Base-by-base conservation (phyloP, 2,329 filamentous ascomycete genomes). In the Neofusicoccum ribis region DNA sequence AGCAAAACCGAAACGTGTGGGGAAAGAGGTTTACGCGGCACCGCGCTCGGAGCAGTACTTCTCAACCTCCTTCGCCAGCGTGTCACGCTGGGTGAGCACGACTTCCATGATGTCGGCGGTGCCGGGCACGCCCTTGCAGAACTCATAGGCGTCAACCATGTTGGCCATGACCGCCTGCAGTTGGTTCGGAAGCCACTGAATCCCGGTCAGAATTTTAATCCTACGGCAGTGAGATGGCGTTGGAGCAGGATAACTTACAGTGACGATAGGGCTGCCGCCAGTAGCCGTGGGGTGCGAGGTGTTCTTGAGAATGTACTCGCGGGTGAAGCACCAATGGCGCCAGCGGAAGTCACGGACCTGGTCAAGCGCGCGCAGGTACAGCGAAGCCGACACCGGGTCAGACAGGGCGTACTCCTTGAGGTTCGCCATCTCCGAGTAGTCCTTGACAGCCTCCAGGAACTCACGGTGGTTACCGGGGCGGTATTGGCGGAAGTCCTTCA, bases 401-500 rank as follows among this genome's bases (percentile, higher is more conserved):
- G 89, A 79, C 15, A 89, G 80, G 0, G 86, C 88, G 71, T 86
- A 91, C 5, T 81, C 81, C 68, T 86, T 86, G 15, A 91, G 78
- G 8, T 83, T 83, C 1, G 87, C 74, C 37, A 83, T 66, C 59
- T 82, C 79, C 1, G 85, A 79, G 49, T 80, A 80, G 46, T 81
- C 79, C 49, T 82, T 81, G 23, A 97, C 90, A 73, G 89, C 89
- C 67, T 87, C 85, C 39, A 98, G 84, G 77, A 97, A 97, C 69
- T 89, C 87, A 47, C 93, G 88, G 77, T 98, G 94, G 72, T 96
- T 94, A 63, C 90, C 91, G 3, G 94, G 94, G 0, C 94, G 86
- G 78, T 97, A 97, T 73, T 90, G 85, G 68, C 93, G 87, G 83
- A 98, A 98, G 77, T 97, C 94, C 69, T 88, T 83, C 20, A 97